Evolutionary conservation across 345 rosid genomes (phyloP), one percentile per base, ranked within the genome.

Genomic region (Crucihimalaya himalaica): DNA sequence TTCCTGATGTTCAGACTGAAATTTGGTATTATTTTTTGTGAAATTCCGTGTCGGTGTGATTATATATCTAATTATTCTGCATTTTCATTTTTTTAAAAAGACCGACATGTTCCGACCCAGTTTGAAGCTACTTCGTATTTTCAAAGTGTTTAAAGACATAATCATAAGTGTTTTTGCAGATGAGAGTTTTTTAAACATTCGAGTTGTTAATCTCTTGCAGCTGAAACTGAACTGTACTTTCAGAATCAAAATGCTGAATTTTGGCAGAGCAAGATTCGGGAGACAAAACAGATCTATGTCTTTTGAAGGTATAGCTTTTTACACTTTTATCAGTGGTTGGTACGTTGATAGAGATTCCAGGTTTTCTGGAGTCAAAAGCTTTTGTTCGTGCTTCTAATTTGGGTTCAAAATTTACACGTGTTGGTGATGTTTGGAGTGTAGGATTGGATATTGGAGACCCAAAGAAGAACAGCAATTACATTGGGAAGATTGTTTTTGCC

Each of bases 391-490:
- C 31, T 19, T 62, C 31, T 40, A 9, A 42, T 63, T 63, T 63
- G 62, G 69, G 51, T 51, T 12, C 23, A 50, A 35, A 50, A 13
- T 13, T 62, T 14, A 37, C 15, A 16, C 20, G 14, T 48, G 18
- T 60, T 66, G 19, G 43, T 64, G 46, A 18, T 4, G 48, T 66
- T 35, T 39, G 71, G 59, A 31, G 12, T 90, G 72, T 75, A 89
- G 96, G 93, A 45, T 74, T 93, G 82, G 98, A 89, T 25, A 86
- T 83, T 74, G 71, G 85, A 12, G 98, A 91, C 67, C 91, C 87
- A 6, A 89, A 91, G 70, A 90, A 84, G 78, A 93, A 85, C 76
- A 70, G 75, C 68, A 87, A 73, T 75, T 69, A 83, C 68, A 74
- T 81, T 10, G 94, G 90, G 21, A 88, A 89, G 79, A 70, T 93